Base-by-base conservation (phyloP, 345 rosid genomes). In the Gynandropsis gynandra region DNA sequence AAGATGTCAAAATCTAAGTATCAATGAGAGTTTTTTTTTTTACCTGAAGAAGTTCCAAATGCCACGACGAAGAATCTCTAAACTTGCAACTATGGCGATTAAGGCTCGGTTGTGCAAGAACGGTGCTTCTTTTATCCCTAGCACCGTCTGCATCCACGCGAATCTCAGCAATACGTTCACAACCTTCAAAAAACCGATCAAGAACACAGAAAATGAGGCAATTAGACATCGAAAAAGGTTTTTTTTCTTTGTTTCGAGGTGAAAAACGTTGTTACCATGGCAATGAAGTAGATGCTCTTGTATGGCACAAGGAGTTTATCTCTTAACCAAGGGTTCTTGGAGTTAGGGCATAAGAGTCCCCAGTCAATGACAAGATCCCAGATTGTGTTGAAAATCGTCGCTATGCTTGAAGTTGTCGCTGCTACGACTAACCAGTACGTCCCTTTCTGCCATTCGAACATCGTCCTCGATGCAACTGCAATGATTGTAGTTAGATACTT, bases 21-120 rank as follows among this genome's bases (percentile, higher is more conserved):
- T n/a, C n/a, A n/a, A n/a, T n/a, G n/a, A n/a, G n/a, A n/a, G n/a
- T n/a, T n/a, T n/a, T n/a, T n/a, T n/a, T n/a, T n/a, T n/a, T 50
- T 65, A 80, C 95, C 95, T 85, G 79, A 88, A 85, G 58, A 85
- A 85, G 44, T 80, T 88, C 83, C 89, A 88, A 17, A 82, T 75
- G 19, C 95, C 92, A 8, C 87, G 77, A 5, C 95, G 81, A 54
- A 85, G 64, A 35, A 82, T 85, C 76, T 85, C 97, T 57, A 89
- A 67, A 66, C 83, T 38, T 1, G 92, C 87, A 42, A 88, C 59
- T 7, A 76, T 31, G 1, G 78, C 79, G 18, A 39, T 53, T 27
- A 87, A 47, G 20, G 77, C 78, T 46, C 53, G 62, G 39, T 47
- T 64, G 44, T 78, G 84, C 63, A 82, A 46, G 64, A 63, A 67